Percentiles rank a stretch among this genome's conserved stretches.
Conservation (phyloP, 129 eudicot species). For the Escallonia rubra region DNA sequence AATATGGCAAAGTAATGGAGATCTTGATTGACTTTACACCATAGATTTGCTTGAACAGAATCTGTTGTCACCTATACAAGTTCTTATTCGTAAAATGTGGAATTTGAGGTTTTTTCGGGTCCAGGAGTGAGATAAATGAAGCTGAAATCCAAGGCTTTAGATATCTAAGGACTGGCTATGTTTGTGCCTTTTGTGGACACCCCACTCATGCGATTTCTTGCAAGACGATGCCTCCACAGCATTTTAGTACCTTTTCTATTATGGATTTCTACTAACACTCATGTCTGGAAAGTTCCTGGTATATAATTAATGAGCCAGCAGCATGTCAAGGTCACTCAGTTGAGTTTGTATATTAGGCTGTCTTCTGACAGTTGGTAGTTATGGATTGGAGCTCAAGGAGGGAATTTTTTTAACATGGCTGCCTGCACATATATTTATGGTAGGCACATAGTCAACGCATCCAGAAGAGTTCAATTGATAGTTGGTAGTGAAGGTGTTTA, state of each 20-base stretch:
- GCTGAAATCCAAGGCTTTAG: background rate
- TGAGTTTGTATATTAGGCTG: constrained; percentile 14
- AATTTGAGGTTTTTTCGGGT: background rate
- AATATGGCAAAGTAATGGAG: background rate
- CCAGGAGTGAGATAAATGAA: background rate
- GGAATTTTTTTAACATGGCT: constrained; percentile 14
- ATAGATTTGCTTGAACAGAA: background rate
- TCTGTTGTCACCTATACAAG: background rate
- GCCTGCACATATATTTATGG: constrained; percentile 8
- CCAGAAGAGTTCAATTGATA: constrained; percentile 2
- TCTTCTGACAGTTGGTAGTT: constrained; percentile 8
- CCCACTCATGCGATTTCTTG: constrained; percentile 24
- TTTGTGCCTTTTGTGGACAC: constrained; percentile 15
- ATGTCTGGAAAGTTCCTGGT: constrained; percentile 4
- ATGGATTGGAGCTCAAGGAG: constrained; percentile 12
- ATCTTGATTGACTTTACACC: background rate
- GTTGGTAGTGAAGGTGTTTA: too few species aligned
- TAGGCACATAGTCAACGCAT: constrained; percentile 26
- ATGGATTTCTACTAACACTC: constrained; percentile 1
- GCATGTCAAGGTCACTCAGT: constrained; percentile 34
- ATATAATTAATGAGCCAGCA: constrained; percentile 7
- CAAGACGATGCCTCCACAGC: background rate
- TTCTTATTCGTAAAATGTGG: background rate
- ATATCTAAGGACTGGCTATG: background rate
- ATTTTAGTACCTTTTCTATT: background rate